Evolutionary conservation across 345 rosid genomes (phyloP).

Genomic region (Moringa oleifera): DNA sequence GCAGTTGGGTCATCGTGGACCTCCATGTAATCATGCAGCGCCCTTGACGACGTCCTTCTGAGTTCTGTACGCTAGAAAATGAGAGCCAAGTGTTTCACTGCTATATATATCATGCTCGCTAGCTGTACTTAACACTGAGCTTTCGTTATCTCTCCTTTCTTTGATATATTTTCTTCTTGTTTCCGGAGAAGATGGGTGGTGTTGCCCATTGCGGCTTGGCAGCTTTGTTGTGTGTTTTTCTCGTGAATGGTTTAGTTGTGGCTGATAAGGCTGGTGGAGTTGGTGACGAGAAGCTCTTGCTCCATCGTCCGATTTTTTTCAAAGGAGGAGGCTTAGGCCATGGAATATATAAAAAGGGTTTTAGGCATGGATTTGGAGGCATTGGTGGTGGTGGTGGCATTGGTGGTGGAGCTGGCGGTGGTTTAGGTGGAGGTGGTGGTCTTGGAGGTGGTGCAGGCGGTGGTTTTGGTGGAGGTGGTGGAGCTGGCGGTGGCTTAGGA

Average conservation of each 20-base stretch:
- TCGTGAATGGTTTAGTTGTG: constrained; percentile 25
- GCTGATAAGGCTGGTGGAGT: constrained; percentile 29
- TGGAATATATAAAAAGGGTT: constrained; percentile 43
- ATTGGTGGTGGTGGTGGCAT: constrained; percentile 33
- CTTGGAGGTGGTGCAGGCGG: constrained; percentile 9
- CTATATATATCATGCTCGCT: constrained; percentile 8
- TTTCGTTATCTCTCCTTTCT: constrained; percentile 11
- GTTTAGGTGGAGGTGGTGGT: constrained; percentile 19
- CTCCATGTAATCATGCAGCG: constrained; percentile 6
- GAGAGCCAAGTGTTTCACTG: neutral
- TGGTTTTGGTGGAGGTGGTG: constrained; percentile 15
- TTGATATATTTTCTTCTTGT: neutral
- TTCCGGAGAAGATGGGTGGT: constrained; percentile 25
- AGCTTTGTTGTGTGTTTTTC: constrained; percentile 32
- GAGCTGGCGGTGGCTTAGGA: constrained; percentile 1
- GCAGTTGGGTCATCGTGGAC: constrained; percentile 19
- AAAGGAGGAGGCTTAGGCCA: constrained; percentile 30
- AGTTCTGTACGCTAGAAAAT: constrained; percentile 8
- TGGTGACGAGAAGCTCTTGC: constrained; percentile 44
- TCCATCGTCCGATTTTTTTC: constrained; percentile 31
- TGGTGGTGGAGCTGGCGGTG: constrained; percentile 15
- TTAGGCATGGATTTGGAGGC: constrained; percentile 32
- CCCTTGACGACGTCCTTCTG: neutral
- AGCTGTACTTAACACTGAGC: constrained; percentile 10
- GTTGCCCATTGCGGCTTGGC: constrained; percentile 18